Evolutionary conservation across 768 basidiomycete genomes (phyloP), one percentile per base, ranked within the genome.

Genomic region (Porphyrellus cyaneotinctus): DNA sequence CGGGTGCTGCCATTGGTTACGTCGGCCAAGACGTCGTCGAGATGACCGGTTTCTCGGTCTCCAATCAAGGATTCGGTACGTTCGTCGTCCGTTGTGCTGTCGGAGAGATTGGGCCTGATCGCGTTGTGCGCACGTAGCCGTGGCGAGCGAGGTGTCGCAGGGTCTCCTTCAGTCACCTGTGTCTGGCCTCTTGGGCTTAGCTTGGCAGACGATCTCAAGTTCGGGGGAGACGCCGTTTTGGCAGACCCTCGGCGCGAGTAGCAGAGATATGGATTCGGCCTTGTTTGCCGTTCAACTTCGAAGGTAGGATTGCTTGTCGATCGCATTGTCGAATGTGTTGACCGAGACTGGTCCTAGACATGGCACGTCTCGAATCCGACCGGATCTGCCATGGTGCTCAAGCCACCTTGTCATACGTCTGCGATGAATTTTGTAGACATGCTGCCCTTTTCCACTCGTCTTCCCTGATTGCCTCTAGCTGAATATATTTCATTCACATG

Each of bases 161-260:
- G 58, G 57, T 17, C 58, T 83, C n/a, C 65, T 84, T 39, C 49
- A 53, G 15, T 53, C 68, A 4, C 80, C 81, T 0, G 68, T 78
- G 15, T 78, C 77, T 23, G 82, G 83, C 6, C 65, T 84, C 3
- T 67, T 84, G 63, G 82, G 82, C 5, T 67, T 84, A 26, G 82
- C 70, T 2, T 84, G 77, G 72, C 57, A 72, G 13, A 3, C 66
- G 0, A 63, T 84, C 35, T 70, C 82, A 2, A 56, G 64, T 2
- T 78, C 79, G 1, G 60, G 64, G 4, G 66, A 75, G 3, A 75
- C 61, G 24, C 82, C 83, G 1, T 77, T 79, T 62, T 82, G 80
- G 80, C 67, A 81, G 53, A 68, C 69, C 9, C 66, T 83, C 3
- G n/a, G n/a, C n/a, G 78, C 72, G 28, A 52, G 67, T 12, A 67